These are phyloP conservation scores for Nyctanthes arbortristis DNA, from an alignment of 257 asterid species.

Conservation along the genomic window DNA sequence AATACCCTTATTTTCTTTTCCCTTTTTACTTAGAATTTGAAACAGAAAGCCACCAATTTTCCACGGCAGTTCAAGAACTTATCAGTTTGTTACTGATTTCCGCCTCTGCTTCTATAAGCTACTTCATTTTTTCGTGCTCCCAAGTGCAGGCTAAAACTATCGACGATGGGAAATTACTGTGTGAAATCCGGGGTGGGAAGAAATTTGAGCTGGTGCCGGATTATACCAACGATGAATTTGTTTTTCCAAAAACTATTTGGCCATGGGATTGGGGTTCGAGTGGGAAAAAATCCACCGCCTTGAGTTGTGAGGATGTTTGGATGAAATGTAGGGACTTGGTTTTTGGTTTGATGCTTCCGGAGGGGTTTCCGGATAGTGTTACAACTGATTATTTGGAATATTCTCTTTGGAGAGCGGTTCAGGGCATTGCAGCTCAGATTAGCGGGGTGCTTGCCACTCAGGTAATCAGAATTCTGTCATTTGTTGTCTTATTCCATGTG, in stretches of 20 bases:
- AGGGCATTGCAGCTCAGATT: slow-evolving; percentile 92
- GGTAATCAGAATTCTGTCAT: slow-evolving; percentile 36
- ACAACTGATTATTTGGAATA: slow-evolving; percentile 92
- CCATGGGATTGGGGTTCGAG: slow-evolving; percentile 47
- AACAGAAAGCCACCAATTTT: slow-evolving; percentile 17
- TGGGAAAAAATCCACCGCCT: slow-evolving; percentile 29
- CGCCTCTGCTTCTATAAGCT: slow-evolving; percentile 39
- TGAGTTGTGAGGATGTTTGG: slow-evolving; percentile 49
- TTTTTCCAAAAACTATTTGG: slow-evolving; percentile 44
- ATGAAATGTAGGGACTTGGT: slow-evolving; percentile 61
- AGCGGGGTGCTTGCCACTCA: slow-evolving; percentile 97
- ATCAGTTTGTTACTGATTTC: slow-evolving; percentile 37
- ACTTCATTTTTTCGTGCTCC: slow-evolving; percentile 39
- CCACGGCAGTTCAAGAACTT: slow-evolving; percentile 21
- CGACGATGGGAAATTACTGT: slow-evolving; percentile 40
- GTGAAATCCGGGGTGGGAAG: slow-evolving; percentile 80
- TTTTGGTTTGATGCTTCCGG: slow-evolving; percentile 67
- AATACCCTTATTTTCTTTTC: slow-evolving; percentile 31
- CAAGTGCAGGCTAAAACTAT: slow-evolving; percentile 61
- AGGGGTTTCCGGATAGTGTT: slow-evolving; percentile 91
- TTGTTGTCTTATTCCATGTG: not conserved
- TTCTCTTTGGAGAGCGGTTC: slow-evolving; percentile 97
- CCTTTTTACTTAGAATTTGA: slow-evolving; percentile 27
- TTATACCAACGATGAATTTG: slow-evolving; percentile 66
- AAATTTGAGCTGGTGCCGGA: slow-evolving; percentile 64